Percentiles rank a stretch among this genome's conserved stretches.
Conservation (phyloP, 257 asterid genomes). For the Parsonsia alboflavescens region DNA sequence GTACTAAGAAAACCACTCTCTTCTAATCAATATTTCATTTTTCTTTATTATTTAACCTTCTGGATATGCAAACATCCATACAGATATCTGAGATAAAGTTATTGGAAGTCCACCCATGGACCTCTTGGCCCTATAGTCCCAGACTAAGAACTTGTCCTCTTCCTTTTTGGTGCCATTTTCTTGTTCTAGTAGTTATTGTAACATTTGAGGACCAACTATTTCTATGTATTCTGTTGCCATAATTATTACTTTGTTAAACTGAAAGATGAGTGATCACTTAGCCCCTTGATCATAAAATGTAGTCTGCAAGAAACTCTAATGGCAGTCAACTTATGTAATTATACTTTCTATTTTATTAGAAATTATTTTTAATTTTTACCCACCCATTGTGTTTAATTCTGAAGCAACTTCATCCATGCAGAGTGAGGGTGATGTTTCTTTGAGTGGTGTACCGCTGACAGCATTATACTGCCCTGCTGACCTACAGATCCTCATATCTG, state of each 20-base stretch:
- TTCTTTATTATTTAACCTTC: neutral
- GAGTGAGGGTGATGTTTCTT: slow-evolving; percentile 65
- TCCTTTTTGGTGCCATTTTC: neutral
- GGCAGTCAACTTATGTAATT: neutral
- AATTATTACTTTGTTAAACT: neutral
- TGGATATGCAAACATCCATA: neutral
- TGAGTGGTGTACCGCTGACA: slow-evolving; percentile 69
- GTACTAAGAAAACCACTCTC: neutral
- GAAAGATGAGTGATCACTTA: neutral
- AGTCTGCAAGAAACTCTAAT: neutral
- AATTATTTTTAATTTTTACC: neutral
- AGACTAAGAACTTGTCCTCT: neutral
- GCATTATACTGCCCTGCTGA: slow-evolving; percentile 56
- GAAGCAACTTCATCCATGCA: slow-evolving; percentile 31
- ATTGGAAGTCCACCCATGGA: neutral
- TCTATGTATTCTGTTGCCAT: neutral
- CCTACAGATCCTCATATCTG: slow-evolving; percentile 56
- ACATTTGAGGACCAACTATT: neutral
- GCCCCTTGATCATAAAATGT: neutral
- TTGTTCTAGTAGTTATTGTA: neutral
- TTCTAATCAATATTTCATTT: neutral
- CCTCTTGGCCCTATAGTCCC: neutral
- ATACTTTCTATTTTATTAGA: neutral
- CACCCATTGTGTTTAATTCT: neutral
- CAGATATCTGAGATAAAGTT: slow-evolving; percentile 3